Percentiles rank a stretch among this genome's conserved stretches.
phyloP scores from a whole-genome alignment of 2,329 filamentous ascomycete genomes.

The Monilinia fructigena region DNA sequence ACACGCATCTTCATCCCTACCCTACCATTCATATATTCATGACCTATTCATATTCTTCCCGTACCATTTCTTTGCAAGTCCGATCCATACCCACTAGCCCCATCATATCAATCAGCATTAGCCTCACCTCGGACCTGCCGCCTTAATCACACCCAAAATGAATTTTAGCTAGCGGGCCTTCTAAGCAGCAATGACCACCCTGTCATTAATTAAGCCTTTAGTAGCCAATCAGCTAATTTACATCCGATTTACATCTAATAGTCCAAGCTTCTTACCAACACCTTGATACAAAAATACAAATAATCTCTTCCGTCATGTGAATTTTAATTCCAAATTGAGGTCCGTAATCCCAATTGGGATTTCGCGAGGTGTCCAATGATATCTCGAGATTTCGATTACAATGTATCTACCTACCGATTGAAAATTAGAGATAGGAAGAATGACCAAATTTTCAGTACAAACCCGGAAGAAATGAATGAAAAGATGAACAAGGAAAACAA shows the following conservation, averaged over 20 bases:
- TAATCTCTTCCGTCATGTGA: conserved; percentile 3
- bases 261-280: background rate
- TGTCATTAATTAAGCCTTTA: background rate
- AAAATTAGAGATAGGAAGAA: background rate
- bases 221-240: conserved; percentile 3
- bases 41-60: background rate
- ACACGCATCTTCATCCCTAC: conserved; percentile 10
- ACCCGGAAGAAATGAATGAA: too few relatives aligned
- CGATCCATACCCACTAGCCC: background rate
- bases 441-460: too few relatives aligned
- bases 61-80: background rate
- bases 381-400: background rate
- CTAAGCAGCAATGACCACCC: conserved; percentile 9
- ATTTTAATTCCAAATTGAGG: background rate
- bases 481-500: background rate
- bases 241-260: background rate
- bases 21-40: conserved; percentile 5
- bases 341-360: conserved; percentile 1
- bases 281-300: background rate
- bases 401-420: too few relatives aligned
- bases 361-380: conserved; percentile 7
- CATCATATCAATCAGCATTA: conserved; percentile 12
- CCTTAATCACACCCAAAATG: background rate
- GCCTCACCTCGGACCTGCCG: conserved; percentile 13
- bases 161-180: background rate